Percentiles rank a stretch among this genome's conserved stretches.
Conservation (phyloP, 345 rosid genomes). For the Syzygium grande region DNA sequence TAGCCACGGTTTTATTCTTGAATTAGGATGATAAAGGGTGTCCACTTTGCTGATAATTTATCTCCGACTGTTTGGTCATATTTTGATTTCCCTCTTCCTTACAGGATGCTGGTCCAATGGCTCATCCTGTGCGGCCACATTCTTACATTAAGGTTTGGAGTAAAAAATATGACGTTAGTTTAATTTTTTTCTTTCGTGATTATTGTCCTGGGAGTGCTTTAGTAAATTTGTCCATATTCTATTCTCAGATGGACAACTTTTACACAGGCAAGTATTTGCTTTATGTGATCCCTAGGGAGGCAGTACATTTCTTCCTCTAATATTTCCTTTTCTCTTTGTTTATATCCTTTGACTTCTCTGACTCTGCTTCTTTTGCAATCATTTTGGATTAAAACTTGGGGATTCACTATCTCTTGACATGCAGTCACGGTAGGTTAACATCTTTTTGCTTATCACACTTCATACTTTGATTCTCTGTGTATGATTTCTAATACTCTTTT, state of each 20-base stretch:
- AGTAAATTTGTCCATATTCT: constrained; percentile 3
- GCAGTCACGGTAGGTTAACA: constrained; percentile 72
- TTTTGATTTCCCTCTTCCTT: constrained; percentile 3
- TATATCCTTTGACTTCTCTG: constrained; percentile 6
- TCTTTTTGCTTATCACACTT: background rate
- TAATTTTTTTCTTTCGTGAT: background rate
- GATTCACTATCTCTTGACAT: constrained; percentile 21
- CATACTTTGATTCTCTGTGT: constrained; percentile 1
- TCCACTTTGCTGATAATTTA: background rate
- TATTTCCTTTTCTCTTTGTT: background rate
- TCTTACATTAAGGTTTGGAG: constrained; percentile 86
- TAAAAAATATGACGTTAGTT: background rate
- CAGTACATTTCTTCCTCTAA: background rate
- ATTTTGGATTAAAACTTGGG: constrained; percentile 15
- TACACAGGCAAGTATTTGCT: constrained; percentile 63
- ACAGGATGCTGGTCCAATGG: constrained; percentile 99
- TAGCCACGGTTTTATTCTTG: background rate
- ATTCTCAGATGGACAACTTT: constrained; percentile 91
- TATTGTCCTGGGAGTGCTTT: background rate
- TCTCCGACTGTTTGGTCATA: background rate
- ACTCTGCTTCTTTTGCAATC: constrained; percentile 11
- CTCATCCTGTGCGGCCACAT: constrained; percentile 98
- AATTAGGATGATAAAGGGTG: background rate
- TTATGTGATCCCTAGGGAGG: background rate
- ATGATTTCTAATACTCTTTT: constrained; percentile 3